These are phyloP conservation scores for Sesbania bispinosa DNA, from an alignment of 306 rosid species.

Conservation along the genomic window DNA sequence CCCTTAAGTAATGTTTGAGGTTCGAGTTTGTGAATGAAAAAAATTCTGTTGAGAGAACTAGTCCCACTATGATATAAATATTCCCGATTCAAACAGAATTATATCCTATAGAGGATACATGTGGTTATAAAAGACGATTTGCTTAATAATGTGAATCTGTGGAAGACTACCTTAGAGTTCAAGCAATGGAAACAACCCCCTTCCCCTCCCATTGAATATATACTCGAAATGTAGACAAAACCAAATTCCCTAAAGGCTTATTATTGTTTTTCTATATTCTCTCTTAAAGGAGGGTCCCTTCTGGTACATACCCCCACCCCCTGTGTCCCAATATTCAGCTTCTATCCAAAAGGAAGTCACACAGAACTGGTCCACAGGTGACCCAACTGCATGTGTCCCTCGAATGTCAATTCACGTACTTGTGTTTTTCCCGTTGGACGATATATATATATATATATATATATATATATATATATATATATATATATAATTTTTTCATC, in stretches of 20 bases:
- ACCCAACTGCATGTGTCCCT: not conserved
- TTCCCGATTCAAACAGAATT: too few species aligned
- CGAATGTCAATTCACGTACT: slow-evolving; percentile 24
- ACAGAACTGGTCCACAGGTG: slow-evolving; percentile 2
- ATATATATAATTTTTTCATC: not conserved
- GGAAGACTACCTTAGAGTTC: not conserved
- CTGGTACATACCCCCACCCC: slow-evolving; percentile 8
- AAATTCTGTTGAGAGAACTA: too few species aligned
- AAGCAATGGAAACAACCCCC: slow-evolving; percentile 10
- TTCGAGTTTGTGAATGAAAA: too few species aligned
- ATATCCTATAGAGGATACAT: too few species aligned
- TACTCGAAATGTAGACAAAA: slow-evolving; percentile 2
- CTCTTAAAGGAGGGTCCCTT: not conserved
- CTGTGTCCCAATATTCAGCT: slow-evolving; percentile 29
- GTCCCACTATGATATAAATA: too few species aligned
- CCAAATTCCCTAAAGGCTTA: slow-evolving; percentile 7
- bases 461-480: too few species aligned
- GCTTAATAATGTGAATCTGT: not conserved
- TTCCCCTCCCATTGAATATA: not conserved
- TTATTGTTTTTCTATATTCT: not conserved
- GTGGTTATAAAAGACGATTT: too few species aligned
- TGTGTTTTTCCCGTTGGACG: not conserved
- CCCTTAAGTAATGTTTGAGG: too few species aligned
- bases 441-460: too few species aligned
- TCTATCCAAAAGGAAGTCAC: slow-evolving; percentile 26